Percentiles rank a stretch among this genome's conserved stretches.
Conservation (phyloP, 2,329 filamentous ascomycete species). For the Paecilomyces variotii region DNA sequence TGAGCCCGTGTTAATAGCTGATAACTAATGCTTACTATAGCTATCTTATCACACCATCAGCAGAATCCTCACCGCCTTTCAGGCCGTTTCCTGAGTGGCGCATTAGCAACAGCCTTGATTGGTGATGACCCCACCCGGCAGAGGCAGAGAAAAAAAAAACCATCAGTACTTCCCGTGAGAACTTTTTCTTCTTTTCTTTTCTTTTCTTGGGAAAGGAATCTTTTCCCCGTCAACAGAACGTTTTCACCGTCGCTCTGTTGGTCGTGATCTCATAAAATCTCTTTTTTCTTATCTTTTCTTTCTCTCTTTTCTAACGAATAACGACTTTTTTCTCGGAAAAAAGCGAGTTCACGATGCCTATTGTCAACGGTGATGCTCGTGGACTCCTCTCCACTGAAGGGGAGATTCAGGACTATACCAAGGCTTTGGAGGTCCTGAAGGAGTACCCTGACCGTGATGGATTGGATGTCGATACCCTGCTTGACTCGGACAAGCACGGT, state of each 20-base stretch:
- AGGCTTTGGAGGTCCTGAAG: conserved; percentile 67
- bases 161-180: conserved; percentile 20
- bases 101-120: not conserved
- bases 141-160: conserved; percentile 16
- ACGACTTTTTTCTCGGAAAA: not conserved
- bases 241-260: conserved; percentile 37
- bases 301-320: conserved; percentile 9
- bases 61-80: not conserved
- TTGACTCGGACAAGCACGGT: conserved; percentile 85
- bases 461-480: conserved; percentile 73
- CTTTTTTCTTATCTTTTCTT: conserved; percentile 12
- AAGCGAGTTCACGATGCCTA: conserved; percentile 54
- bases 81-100: not conserved
- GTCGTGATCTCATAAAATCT: conserved; percentile 28
- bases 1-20: not conserved
- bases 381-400: conserved; percentile 39
- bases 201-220: conserved; percentile 49
- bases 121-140: not conserved
- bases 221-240: conserved; percentile 53
- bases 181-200: conserved; percentile 36
- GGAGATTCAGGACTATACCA: conserved; percentile 63
- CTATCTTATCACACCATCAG: not conserved
- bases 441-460: conserved; percentile 78
- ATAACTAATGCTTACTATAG: not conserved
- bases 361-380: conserved; percentile 56